Evolutionary conservation across 1,284 basidiomycete species (phyloP).

Genomic region (Moniliella sp.): DNA sequence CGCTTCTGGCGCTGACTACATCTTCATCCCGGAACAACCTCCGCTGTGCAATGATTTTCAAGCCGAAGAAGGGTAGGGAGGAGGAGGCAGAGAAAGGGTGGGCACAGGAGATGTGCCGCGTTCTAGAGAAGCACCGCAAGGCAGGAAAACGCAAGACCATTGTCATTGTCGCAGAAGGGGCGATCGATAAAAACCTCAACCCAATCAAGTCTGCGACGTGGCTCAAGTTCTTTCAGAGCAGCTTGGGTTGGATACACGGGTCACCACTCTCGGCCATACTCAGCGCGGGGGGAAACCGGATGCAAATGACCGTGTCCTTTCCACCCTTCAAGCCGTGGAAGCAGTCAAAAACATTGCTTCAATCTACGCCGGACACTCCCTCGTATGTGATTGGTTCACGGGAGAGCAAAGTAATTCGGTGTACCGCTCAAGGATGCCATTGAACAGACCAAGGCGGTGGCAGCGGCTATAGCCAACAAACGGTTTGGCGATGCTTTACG

Average conservation of each 20-base stretch:
- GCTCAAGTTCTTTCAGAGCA: conserved; percentile 67
- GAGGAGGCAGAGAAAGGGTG: conserved; percentile 72
- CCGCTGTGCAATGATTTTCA: conserved; percentile 54
- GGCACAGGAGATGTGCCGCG: no score
- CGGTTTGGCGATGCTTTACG: conserved; percentile 72
- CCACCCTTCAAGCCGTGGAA: conserved; percentile 79
- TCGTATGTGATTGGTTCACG: conserved; percentile 91
- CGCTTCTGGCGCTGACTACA: conserved; percentile 81
- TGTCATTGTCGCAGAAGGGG: conserved; percentile 90
- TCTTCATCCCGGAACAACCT: conserved; percentile 86
- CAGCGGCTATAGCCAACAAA: conserved; percentile 56
- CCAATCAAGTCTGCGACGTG: conserved; percentile 71
- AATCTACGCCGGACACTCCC: conserved; percentile 66
- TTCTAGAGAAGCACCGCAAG: no score
- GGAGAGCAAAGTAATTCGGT: conserved; percentile 87
- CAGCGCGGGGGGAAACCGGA: conserved; percentile 83
- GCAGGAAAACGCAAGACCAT: conserved; percentile 96
- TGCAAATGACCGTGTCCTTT: conserved; percentile 68
- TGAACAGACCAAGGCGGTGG: conserved; percentile 58
- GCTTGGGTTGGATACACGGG: conserved; percentile 76
- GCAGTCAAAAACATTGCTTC: conserved; percentile 78
- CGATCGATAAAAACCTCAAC: conserved; percentile 62
- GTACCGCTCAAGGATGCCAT: conserved; percentile 83
- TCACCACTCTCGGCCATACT: conserved; percentile 93
- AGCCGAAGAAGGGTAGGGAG: conserved; percentile 63